These are phyloP conservation scores for Heterobasidion irregulare DNA, from an alignment of 1,284 basidiomycete species.

Conservation along the genomic window DNA sequence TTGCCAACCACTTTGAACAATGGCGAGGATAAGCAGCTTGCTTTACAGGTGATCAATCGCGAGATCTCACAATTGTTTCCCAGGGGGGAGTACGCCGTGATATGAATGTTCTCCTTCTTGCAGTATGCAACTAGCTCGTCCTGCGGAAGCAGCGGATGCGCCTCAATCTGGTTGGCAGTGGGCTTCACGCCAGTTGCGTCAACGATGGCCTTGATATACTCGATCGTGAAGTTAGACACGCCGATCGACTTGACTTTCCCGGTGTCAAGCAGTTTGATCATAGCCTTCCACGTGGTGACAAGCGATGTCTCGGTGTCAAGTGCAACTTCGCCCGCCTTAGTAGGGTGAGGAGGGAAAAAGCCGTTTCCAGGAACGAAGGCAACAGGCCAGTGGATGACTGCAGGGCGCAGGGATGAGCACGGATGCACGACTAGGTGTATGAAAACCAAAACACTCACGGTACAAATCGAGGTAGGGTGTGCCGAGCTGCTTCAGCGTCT, in stretches of 20 bases:
- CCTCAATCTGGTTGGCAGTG: constrained; percentile 78
- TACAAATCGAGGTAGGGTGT: constrained; percentile 77
- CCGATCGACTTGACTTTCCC: constrained; percentile 55
- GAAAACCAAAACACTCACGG: constrained; percentile 28
- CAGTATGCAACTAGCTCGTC: constrained; percentile 63
- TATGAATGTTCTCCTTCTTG: constrained; percentile 66
- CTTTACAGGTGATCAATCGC: neutral
- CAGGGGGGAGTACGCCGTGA: constrained; percentile 82
- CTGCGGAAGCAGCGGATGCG: constrained; percentile 73
- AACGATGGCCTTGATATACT: constrained; percentile 62
- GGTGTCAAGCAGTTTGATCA: constrained; percentile 50
- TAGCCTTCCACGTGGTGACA: constrained; percentile 78
- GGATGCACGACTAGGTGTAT: neutral
- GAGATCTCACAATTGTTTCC: constrained; percentile 61
- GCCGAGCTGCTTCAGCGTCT: constrained; percentile 66
- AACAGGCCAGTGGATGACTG: constrained; percentile 87
- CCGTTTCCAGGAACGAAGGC: constrained; percentile 60
- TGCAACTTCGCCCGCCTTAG: constrained; percentile 35
- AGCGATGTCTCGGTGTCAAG: constrained; percentile 55
- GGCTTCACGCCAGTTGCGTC: constrained; percentile 72
- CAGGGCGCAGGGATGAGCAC: neutral
- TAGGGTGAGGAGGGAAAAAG: constrained; percentile 43
- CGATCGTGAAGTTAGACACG: constrained; percentile 77
- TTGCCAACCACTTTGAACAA: constrained; percentile 38
- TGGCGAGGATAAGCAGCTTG: constrained; percentile 1